These are phyloP conservation scores for Opeltia flavorubescens DNA, from an alignment of 495 filamentous ascomycete genomes.

Conservation along the genomic window DNA sequence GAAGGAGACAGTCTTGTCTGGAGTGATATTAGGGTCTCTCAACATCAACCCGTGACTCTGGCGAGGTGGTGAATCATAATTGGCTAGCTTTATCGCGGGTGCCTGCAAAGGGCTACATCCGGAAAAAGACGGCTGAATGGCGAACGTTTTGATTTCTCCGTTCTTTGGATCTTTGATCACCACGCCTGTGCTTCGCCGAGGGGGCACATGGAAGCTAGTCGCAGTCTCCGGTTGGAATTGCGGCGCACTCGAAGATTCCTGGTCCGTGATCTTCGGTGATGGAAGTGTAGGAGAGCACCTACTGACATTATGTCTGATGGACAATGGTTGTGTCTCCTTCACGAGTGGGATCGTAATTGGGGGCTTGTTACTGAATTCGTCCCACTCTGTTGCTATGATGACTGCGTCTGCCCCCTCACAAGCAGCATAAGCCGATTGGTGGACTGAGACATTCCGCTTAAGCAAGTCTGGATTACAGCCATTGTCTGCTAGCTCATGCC, in stretches of 20 bases:
- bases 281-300: background rate
- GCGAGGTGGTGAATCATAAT: background rate
- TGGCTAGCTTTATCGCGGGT: background rate
- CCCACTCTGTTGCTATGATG: slow-evolving; percentile 50
- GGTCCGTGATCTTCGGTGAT: background rate
- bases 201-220: background rate
- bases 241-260: slow-evolving; percentile 1
- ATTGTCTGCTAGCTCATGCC: slow-evolving; percentile 22
- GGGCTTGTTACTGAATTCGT: slow-evolving; percentile 38
- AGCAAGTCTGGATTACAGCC: slow-evolving; percentile 8
- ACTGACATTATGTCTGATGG: background rate
- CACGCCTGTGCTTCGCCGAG: background rate
- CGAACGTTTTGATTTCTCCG: background rate
- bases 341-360: background rate
- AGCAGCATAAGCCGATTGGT: slow-evolving; percentile 32
- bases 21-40: no score
- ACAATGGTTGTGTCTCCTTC: background rate
- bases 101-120: background rate
- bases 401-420: slow-evolving; percentile 37
- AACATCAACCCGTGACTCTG: background rate
- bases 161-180: background rate
- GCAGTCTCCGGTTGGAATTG: background rate
- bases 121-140: background rate
- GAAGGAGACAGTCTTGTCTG: background rate
- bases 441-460: slow-evolving; percentile 11